phyloP scores from a whole-genome alignment of 371 early-diverging fungal genomes.

The Mortierella sp. region DNA sequence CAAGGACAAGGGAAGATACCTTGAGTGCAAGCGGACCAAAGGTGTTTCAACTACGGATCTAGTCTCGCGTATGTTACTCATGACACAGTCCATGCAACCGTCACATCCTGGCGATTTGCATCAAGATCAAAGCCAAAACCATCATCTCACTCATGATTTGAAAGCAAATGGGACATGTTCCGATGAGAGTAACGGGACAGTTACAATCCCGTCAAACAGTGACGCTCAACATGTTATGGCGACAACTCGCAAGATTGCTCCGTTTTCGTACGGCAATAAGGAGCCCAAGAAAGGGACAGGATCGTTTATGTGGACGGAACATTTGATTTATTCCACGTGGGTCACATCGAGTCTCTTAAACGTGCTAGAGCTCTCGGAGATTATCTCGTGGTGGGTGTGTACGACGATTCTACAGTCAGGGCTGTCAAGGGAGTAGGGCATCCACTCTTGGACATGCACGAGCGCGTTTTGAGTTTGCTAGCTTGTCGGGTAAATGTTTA shows the following conservation, averaged over 20 bases:
- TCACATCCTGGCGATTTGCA: slow-evolving; percentile 59
- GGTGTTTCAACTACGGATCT: slow-evolving; percentile 96
- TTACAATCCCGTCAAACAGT: too few relatives aligned
- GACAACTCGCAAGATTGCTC: slow-evolving; percentile 78
- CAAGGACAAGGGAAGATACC: slow-evolving; percentile 93
- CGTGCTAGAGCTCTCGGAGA: slow-evolving; percentile 88
- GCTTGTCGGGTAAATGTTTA: slow-evolving; percentile 81
- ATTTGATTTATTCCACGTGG: slow-evolving; percentile 96
- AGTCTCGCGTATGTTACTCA: slow-evolving; percentile 95
- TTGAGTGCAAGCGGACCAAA: slow-evolving; percentile 93
- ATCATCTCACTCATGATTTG: slow-evolving; percentile 86
- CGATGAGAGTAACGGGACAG: too few relatives aligned
- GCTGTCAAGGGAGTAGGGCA: slow-evolving; percentile 88
- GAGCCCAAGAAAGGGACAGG: slow-evolving; percentile 75
- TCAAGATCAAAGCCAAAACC: slow-evolving; percentile 59
- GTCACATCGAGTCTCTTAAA: slow-evolving; percentile 94
- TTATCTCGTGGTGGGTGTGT: slow-evolving; percentile 94
- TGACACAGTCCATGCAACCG: slow-evolving; percentile 88
- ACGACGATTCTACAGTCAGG: slow-evolving; percentile 92
- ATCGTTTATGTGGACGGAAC: slow-evolving; percentile 96
- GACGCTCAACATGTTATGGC: too few relatives aligned
- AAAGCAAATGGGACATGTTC: too few relatives aligned
- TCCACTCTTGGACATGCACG: slow-evolving; percentile 95
- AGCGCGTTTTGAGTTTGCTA: slow-evolving; percentile 89
- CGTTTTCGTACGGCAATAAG: slow-evolving; percentile 81